phyloP scores from a whole-genome alignment of 441 rosid genomes.

The Populus hybrid region DNA sequence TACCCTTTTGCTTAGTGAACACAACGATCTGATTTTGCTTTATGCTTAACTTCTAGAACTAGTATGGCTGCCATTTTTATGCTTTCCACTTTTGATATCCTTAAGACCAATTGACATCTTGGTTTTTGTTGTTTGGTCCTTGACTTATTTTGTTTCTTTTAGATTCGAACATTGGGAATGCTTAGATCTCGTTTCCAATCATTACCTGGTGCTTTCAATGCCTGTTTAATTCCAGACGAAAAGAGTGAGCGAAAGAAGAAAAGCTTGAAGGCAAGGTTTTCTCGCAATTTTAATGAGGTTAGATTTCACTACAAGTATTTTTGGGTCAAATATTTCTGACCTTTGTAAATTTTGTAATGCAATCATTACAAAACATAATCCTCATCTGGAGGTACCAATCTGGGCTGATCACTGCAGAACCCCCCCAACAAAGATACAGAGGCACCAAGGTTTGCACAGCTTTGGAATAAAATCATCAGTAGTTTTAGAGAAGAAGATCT shows the following conservation, averaged over 20 bases:
- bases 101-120: too few relatives aligned
- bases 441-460: constrained; percentile 96
- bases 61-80: too few relatives aligned
- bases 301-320: constrained; percentile 8
- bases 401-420: constrained; percentile 38
- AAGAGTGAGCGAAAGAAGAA: constrained; percentile 64
- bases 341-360: neutral
- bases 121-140: too few relatives aligned
- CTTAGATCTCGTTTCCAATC: constrained; percentile 94
- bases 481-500: constrained; percentile 99
- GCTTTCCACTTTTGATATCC: too few relatives aligned
- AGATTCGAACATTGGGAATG: constrained; percentile 99
- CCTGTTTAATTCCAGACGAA: constrained; percentile 76
- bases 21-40: too few relatives aligned
- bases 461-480: constrained; percentile 96
- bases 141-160: constrained; percentile 14
- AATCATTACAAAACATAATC: neutral
- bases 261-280: constrained; percentile 67
- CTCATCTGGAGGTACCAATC: constrained; percentile 8
- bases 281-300: constrained; percentile 62
- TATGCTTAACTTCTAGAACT: too few relatives aligned
- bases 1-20: too few relatives aligned
- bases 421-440: constrained; percentile 68
- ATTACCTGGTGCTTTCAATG: constrained; percentile 91
- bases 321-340: neutral